phyloP scores from a whole-genome alignment of 306 rosid species.

The Lathyrus oleraceus region DNA sequence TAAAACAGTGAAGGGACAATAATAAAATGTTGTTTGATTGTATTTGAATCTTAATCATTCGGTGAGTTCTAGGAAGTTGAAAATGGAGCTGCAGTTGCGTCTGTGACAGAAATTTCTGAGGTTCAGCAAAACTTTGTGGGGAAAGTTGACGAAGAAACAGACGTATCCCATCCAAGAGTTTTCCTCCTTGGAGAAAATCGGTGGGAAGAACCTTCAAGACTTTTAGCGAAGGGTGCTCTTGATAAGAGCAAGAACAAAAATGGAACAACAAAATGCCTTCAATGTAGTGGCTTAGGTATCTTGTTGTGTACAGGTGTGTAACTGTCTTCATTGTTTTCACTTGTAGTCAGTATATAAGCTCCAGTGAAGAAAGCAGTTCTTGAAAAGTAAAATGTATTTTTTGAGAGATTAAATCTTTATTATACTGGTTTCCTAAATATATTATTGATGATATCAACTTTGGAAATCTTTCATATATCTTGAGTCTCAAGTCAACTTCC shows the following conservation, averaged over 20 bases:
- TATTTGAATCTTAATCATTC: constrained; percentile 10
- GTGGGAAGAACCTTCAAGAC: constrained; percentile 95
- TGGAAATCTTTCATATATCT: constrained; percentile 17
- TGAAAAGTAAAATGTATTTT: constrained; percentile 21
- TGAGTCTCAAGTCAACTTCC: constrained; percentile 27
- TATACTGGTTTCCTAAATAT: not conserved
- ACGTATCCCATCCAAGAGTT: constrained; percentile 57
- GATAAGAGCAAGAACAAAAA: constrained; percentile 43
- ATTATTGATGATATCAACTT: constrained; percentile 15
- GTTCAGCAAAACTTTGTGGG: constrained; percentile 51
- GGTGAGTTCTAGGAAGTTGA: constrained; percentile 53
- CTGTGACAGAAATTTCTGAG: constrained; percentile 57
- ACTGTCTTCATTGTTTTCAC: constrained; percentile 6
- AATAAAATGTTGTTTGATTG: constrained; percentile 5
- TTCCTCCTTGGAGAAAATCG: constrained; percentile 93
- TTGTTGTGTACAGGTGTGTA: constrained; percentile 77
- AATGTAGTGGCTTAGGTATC: constrained; percentile 89
- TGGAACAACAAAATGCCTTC: constrained; percentile 55
- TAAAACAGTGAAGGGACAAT: constrained; percentile 21
- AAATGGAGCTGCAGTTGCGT: constrained; percentile 68
- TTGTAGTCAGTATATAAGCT: constrained; percentile 8
- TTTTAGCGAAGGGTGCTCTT: constrained; percentile 37
- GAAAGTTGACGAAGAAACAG: constrained; percentile 42
- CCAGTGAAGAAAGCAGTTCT: not conserved
- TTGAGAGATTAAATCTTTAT: not conserved